Evolutionary conservation across 176 grass and related monocot species (phyloP).

Genomic region (Dendrocalamus sinicus): DNA sequence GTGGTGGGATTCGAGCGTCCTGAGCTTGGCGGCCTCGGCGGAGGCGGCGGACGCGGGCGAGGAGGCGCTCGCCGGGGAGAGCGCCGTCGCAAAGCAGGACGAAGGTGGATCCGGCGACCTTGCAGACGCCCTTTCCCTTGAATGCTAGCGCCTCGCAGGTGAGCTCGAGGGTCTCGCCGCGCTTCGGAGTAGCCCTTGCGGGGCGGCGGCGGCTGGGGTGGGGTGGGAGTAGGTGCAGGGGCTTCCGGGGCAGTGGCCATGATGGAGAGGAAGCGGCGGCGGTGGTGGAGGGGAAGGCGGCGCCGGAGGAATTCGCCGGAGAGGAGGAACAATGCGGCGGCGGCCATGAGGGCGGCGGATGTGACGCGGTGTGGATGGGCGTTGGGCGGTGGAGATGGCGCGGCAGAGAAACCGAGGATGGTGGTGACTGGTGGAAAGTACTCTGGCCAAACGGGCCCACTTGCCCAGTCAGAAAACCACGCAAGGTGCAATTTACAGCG

Average conservation of each 20-base stretch:
- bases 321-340: slow-evolving; percentile 37
- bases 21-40: slow-evolving; percentile 77
- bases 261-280: slow-evolving; percentile 45
- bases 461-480: neutral
- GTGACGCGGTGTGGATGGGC: slow-evolving; percentile 33
- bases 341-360: slow-evolving; percentile 30
- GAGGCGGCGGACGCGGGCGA: slow-evolving; percentile 74
- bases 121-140: slow-evolving; percentile 94
- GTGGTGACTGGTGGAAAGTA: neutral
- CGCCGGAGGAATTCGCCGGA: slow-evolving; percentile 39
- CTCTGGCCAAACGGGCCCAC: neutral
- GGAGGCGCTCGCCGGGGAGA: slow-evolving; percentile 84
- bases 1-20: slow-evolving; percentile 69
- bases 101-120: slow-evolving; percentile 64
- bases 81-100: slow-evolving; percentile 88
- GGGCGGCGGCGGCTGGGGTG: slow-evolving; percentile 31
- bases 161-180: slow-evolving; percentile 76
- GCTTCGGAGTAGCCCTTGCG: slow-evolving; percentile 74
- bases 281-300: slow-evolving; percentile 34
- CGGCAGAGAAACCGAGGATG: slow-evolving; percentile 21
- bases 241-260: slow-evolving; percentile 42
- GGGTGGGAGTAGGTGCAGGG: slow-evolving; percentile 33
- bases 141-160: slow-evolving; percentile 85
- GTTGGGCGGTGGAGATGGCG: slow-evolving; percentile 56
- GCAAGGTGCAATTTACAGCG: neutral